phyloP scores from a whole-genome alignment of 495 filamentous ascomycete species.

The Paragyromitra xinjiangensis region DNA sequence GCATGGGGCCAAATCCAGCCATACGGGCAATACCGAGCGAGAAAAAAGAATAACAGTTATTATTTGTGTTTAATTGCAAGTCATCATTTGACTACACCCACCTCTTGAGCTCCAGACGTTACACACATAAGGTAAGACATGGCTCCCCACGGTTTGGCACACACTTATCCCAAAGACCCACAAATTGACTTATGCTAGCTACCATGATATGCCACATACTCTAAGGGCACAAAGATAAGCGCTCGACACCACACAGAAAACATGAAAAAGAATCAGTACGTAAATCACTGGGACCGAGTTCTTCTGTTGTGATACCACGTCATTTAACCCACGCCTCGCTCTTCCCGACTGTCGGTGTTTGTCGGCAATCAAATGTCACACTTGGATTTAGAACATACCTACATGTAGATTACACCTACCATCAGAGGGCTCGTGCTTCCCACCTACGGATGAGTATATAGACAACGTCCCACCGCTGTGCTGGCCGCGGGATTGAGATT shows the following conservation, averaged over 20 bases:
- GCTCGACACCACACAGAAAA: slow-evolving; percentile 18
- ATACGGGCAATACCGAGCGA: slow-evolving; percentile 13
- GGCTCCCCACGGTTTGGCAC: slow-evolving; percentile 44
- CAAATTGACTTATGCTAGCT: slow-evolving; percentile 12
- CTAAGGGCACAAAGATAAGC: slow-evolving; percentile 23
- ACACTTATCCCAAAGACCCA: neutral
- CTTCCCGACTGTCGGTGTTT: slow-evolving; percentile 17
- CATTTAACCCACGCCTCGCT: neutral
- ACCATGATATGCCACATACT: slow-evolving; percentile 14
- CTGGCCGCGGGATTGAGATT: neutral
- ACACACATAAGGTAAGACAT: slow-evolving; percentile 43
- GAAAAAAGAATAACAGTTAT: neutral
- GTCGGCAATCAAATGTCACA: slow-evolving; percentile 11
- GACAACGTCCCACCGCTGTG: neutral
- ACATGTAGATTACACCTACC: neutral
- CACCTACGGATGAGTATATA: slow-evolving; percentile 4
- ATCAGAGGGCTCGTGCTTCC: slow-evolving; percentile 1
- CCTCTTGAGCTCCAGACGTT: neutral
- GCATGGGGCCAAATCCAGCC: slow-evolving; percentile 18
- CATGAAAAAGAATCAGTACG: neutral
- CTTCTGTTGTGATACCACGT: slow-evolving; percentile 28
- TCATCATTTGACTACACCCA: slow-evolving; percentile 1
- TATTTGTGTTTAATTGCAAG: neutral
- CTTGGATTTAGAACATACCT: neutral
- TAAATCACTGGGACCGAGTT: slow-evolving; percentile 30